Conservation (phyloP, 345 rosid genomes). For the Litchi chinensis region DNA sequence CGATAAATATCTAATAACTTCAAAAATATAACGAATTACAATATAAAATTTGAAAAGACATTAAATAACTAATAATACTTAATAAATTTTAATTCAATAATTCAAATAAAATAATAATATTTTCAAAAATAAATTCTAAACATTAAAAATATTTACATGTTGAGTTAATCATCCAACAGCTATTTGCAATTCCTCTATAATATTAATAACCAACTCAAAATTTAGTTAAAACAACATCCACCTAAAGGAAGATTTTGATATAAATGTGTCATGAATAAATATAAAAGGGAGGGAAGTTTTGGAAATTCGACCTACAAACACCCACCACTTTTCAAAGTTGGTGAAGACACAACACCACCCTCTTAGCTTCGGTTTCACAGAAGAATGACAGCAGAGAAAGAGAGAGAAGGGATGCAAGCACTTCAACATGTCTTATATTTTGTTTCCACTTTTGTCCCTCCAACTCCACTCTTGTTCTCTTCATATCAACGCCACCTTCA, state of each 20-base stretch:
- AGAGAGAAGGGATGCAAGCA: conserved; percentile 48
- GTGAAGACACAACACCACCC: conserved; percentile 44
- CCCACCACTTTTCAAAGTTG: conserved; percentile 48
- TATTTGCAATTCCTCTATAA: no score
- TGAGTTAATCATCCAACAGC: no score
- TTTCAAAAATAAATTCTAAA: no score
- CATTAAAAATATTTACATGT: no score
- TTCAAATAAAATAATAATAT: no score
- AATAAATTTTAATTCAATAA: no score
- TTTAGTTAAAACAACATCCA: no score
- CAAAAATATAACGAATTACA: no score
- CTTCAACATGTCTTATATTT: conserved; percentile 31
- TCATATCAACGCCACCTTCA: background rate
- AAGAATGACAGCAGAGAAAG: conserved; percentile 15
- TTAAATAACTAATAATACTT: no score
- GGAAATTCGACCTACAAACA: background rate
- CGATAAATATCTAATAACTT: no score
- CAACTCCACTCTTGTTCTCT: conserved; percentile 25
- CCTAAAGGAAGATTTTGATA: background rate
- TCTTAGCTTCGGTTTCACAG: conserved; percentile 56
- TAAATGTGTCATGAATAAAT: background rate
- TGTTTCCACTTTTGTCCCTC: conserved; percentile 38
- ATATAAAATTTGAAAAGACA: no score
- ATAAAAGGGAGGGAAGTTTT: background rate
- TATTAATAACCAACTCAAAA: no score